Evolutionary conservation across 495 filamentous ascomycete genomes (phyloP).

Genomic region (Penicillium macrosclerotiorum): DNA sequence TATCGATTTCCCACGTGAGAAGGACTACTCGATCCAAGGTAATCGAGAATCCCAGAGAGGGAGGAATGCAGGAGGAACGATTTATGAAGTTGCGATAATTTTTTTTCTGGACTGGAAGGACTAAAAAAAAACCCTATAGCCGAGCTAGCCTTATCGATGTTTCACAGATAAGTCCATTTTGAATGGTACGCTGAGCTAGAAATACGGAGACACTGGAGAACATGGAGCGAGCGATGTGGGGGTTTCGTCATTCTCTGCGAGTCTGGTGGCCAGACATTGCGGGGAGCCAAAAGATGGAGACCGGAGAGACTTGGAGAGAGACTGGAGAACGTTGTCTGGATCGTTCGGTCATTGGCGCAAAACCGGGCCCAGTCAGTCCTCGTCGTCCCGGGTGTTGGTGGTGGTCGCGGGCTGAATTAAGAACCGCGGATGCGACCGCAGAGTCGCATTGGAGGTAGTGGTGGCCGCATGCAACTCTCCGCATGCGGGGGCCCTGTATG

Average conservation of each 20-base stretch:
- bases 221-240: background rate
- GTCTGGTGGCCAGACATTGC: conserved; percentile 4
- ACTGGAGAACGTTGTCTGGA: background rate
- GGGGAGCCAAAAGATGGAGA: conserved; percentile 17
- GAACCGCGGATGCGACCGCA: conserved; percentile 12
- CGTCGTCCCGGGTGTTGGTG: no score
- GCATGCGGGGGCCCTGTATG: conserved; percentile 10
- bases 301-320: conserved; percentile 6
- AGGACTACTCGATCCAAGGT: conserved; percentile 4
- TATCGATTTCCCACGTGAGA: conserved; percentile 7
- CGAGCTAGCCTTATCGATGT: conserved; percentile 19
- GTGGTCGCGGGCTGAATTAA: no score
- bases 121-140: conserved; percentile 8
- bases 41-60: conserved; percentile 2
- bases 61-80: conserved; percentile 9
- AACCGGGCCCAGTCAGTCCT: background rate
- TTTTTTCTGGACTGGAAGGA: background rate
- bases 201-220: conserved; percentile 5
- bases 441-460: conserved; percentile 17
- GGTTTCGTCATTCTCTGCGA: background rate
- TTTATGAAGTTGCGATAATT: background rate
- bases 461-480: conserved; percentile 12
- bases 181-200: conserved; percentile 7
- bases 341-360: background rate
- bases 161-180: conserved; percentile 9